Base-by-base conservation (phyloP, 2,329 filamentous ascomycete genomes). In the Emergomyces pasteurianus region DNA sequence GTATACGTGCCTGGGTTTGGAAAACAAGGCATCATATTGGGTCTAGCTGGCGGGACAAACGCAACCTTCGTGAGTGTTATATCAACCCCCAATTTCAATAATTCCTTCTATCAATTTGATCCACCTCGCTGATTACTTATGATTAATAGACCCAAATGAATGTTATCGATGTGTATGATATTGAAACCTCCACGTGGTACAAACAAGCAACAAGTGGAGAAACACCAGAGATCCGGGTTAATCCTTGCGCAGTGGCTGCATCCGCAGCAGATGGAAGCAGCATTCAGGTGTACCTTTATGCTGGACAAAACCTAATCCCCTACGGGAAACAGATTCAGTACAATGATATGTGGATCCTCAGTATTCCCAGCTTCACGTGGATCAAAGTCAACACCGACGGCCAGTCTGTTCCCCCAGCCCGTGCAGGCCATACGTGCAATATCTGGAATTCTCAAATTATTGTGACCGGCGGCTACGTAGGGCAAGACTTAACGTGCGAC, bases 371-470 rank as follows among this genome's bases (percentile, higher is more conserved):
- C 0, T 95, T 95, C 70, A 89, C 83, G 4, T 94, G 90, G 90
- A 87, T 87, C 59, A 76, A 84, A 67, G 85, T 88, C 28, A 78
- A 87, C 63, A 78, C 78, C 56, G 70, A 73, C 4, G 73, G 74
- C 0, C 70, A 83, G 70, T 64, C 67, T 59, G 59, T 77, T 6
- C 70, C 87, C 73, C 74, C 81, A 8, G 86, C 78, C 2, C 82
- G 90, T 59, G 83, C 85, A 1, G 89, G 89, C 0, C 89, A 92
- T 70, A 84, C 85, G 43, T 94, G 89, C 73, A 83, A 91, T 66
- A 82, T 83, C 67, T 92, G 90, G 74, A 86, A 90, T 18, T 85
- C 87, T 61, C 89, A 92, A 72, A 91, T 95, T 85, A 79, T 94
- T 63, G 80, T 87, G 8, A 78, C 92, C 16, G 90, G 90, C 31